These are phyloP conservation scores for Syzygium syzygioides DNA, from an alignment of 441 rosid species.

Conservation along the genomic window DNA sequence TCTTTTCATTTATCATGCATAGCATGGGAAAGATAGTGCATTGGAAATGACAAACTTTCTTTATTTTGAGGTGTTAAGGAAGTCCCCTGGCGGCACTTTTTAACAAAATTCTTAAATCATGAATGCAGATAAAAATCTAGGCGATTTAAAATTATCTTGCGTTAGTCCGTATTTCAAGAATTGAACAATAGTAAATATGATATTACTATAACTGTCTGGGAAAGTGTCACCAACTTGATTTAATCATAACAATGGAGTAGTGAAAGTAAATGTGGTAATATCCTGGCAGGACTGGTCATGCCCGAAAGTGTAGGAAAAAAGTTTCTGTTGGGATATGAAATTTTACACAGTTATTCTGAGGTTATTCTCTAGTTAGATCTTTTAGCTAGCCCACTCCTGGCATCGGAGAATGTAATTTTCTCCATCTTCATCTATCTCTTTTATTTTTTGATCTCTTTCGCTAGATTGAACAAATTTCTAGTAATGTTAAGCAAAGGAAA, in stretches of 20 bases:
- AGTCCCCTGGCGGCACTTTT: background rate
- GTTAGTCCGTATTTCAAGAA: background rate
- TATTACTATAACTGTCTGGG: background rate
- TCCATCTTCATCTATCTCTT: background rate
- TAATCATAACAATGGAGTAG: background rate
- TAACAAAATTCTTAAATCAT: background rate
- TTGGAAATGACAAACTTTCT: background rate
- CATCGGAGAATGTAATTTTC: background rate
- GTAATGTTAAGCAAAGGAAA: background rate
- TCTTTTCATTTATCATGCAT: background rate
- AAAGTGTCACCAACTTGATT: background rate
- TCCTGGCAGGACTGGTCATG: background rate
- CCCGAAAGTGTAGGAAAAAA: background rate
- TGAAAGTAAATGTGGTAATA: background rate
- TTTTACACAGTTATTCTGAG: background rate
- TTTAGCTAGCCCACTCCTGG: background rate
- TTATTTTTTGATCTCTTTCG: background rate
- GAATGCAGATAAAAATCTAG: background rate
- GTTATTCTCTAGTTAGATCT: background rate
- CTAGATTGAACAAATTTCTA: background rate
- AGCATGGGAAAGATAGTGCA: background rate
- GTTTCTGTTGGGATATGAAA: background rate
- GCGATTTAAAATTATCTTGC: background rate
- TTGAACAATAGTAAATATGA: background rate
- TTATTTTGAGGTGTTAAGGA: background rate